Evolutionary conservation across 208 protist genomes (phyloP).

Genomic region (Leishmania aethiopica): DNA sequence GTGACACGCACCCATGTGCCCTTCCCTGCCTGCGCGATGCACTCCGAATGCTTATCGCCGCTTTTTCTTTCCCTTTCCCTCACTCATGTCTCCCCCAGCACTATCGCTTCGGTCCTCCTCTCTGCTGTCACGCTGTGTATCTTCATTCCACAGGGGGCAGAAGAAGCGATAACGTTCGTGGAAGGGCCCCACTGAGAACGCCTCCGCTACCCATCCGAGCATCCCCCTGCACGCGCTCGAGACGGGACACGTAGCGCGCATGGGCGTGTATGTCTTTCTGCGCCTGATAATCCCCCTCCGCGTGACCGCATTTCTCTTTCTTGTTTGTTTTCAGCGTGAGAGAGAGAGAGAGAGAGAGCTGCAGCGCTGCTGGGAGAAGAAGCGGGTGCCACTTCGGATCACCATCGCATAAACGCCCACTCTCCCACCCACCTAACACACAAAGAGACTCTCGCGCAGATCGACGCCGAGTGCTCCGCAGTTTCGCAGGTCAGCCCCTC

Average conservation of each 20-base stretch:
- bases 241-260: neutral
- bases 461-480: neutral
- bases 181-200: neutral
- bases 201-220: neutral
- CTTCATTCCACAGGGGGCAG: neutral
- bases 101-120: neutral
- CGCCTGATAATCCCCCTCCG: neutral
- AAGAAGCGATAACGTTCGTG: neutral
- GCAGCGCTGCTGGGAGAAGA: neutral
- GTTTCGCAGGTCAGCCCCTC: neutral
- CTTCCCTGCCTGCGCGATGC: neutral
- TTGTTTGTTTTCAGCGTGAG: neutral
- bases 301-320: neutral
- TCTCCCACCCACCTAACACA: neutral
- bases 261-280: neutral
- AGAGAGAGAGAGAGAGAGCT: neutral
- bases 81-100: neutral
- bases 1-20: neutral
- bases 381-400: neutral
- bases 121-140: neutral
- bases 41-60: neutral
- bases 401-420: neutral
- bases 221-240: neutral
- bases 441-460: neutral
- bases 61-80: neutral